Conservation (phyloP, 2,329 filamentous ascomycete genomes). For the Pseudogymnoascus sp. region DNA sequence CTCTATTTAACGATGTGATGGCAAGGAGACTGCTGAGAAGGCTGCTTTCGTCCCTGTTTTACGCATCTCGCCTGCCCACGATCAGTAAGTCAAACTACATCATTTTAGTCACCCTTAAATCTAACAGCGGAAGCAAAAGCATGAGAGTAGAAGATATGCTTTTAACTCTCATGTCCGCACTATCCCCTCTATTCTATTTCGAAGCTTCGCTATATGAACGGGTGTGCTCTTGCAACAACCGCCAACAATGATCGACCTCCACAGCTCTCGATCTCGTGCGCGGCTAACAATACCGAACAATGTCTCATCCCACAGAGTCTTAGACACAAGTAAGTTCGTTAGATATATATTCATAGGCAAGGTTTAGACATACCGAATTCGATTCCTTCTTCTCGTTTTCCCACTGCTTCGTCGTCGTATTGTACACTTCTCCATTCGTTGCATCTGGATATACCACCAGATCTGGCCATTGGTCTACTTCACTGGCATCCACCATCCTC, state of each 20-base stretch:
- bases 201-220: constrained; percentile 24
- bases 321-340: constrained; percentile 9
- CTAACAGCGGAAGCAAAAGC: not conserved
- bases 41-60: not conserved
- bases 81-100: not conserved
- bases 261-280: constrained; percentile 20
- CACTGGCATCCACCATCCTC: constrained; percentile 30
- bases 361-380: constrained; percentile 10
- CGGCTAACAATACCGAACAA: constrained; percentile 29
- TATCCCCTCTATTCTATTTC: constrained; percentile 18
- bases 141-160: not conserved
- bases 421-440: constrained; percentile 59
- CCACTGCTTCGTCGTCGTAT: constrained; percentile 56
- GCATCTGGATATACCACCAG: constrained; percentile 62
- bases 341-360: not conserved
- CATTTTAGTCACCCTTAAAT: not conserved
- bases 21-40: not conserved
- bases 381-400: constrained; percentile 31
- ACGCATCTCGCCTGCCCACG: not conserved
- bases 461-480: constrained; percentile 37
- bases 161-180: not conserved
- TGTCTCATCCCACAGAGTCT: constrained; percentile 30
- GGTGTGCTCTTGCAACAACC: constrained; percentile 39
- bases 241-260: constrained; percentile 33
- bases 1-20: not conserved